Evolutionary conservation across 75 land plant species (phyloP).

Genomic region (Adiantum capillusveneris): DNA sequence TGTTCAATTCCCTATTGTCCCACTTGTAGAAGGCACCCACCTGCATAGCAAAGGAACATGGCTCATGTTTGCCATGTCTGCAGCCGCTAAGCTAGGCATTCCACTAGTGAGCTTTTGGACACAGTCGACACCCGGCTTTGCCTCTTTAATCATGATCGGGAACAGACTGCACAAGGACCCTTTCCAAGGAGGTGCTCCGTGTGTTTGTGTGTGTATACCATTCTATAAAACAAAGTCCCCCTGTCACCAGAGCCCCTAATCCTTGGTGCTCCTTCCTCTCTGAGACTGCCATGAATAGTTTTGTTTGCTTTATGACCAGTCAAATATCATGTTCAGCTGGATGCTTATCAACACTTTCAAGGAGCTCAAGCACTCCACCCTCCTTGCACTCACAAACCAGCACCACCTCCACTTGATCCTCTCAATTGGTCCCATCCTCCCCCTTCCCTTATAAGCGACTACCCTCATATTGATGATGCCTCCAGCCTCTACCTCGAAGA

Average conservation of each 20-base stretch:
- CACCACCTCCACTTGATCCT: not conserved
- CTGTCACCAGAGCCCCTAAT: slow-evolving; percentile 1
- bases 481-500: slow-evolving; percentile 9
- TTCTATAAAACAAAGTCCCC: no score
- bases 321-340: slow-evolving; percentile 3
- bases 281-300: not conserved
- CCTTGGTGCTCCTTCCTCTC: not conserved
- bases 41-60: not conserved
- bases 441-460: not conserved
- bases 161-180: not conserved
- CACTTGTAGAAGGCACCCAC: not conserved
- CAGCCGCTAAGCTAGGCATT: not conserved
- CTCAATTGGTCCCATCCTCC: not conserved
- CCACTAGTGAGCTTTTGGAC: not conserved
- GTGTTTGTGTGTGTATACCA: not conserved
- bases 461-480: not conserved
- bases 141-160: not conserved
- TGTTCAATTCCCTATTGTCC: not conserved
- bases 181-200: not conserved
- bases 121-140: not conserved
- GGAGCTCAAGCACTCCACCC: slow-evolving; percentile 8
- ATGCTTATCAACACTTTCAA: slow-evolving; percentile 8
- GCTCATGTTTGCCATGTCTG: not conserved
- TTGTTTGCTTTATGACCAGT: not conserved
- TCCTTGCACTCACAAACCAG: not conserved